These are phyloP conservation scores for Zhuliangozyma parablackwelliae DNA, from an alignment of 1,139 yeast species.

Conservation along the genomic window DNA sequence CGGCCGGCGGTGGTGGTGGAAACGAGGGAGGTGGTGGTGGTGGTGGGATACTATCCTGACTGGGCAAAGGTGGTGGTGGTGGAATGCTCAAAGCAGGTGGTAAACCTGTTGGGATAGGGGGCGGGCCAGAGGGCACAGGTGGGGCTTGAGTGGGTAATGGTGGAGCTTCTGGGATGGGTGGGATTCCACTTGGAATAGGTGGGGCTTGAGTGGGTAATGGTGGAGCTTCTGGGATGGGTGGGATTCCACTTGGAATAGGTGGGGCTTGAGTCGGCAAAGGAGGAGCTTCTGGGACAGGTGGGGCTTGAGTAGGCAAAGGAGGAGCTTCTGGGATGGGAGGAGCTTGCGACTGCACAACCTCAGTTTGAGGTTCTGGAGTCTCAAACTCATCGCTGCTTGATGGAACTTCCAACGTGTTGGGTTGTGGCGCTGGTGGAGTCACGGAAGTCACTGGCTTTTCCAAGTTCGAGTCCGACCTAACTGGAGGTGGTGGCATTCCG, in stretches of 20 bases:
- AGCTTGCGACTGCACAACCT: too few species aligned
- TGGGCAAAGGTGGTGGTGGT: too few species aligned
- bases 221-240: too few species aligned
- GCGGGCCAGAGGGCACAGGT: slow-evolving; percentile 8
- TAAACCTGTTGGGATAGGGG: neutral
- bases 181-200: neutral
- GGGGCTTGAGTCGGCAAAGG: too few species aligned
- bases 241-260: neutral
- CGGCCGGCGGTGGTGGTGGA: slow-evolving; percentile 16
- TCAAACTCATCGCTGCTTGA: too few species aligned
- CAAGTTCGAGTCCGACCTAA: too few species aligned
- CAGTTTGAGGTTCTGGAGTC: too few species aligned
- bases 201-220: neutral
- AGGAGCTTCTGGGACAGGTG: neutral
- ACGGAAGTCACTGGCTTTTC: too few species aligned
- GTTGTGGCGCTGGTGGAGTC: too few species aligned
- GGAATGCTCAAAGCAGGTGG: too few species aligned
- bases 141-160: slow-evolving; percentile 2
- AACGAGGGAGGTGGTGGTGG: slow-evolving; percentile 10
- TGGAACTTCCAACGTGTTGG: too few species aligned
- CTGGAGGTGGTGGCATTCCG: slow-evolving; percentile 48
- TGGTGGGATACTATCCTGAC: neutral
- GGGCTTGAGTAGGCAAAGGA: neutral
- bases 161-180: slow-evolving; percentile 12
- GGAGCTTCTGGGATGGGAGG: too few species aligned